Conservation (phyloP, 2,329 filamentous ascomycete species). For the Tympanopsis confertula region DNA sequence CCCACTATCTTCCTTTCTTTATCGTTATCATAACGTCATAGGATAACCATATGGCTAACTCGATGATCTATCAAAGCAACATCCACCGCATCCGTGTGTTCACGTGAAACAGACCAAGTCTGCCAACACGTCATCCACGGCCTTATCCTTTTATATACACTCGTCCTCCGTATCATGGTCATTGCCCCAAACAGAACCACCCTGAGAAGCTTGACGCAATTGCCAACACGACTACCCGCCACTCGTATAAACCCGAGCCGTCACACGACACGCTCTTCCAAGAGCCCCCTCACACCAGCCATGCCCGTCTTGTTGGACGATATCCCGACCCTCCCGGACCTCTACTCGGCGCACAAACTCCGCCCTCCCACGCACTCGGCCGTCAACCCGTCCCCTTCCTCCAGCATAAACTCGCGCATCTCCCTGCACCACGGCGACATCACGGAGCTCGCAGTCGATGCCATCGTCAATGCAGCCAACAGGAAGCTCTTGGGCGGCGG, state of each 20-base stretch:
- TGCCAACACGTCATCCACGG: too few species aligned
- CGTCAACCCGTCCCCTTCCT: slow-evolving; percentile 24
- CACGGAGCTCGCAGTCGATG: slow-evolving; percentile 64
- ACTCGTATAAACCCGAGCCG: background rate
- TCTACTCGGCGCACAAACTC: slow-evolving; percentile 2
- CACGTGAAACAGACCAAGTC: too few species aligned
- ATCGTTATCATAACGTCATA: too few species aligned
- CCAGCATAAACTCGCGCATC: slow-evolving; percentile 57
- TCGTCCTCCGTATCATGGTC: too few species aligned
- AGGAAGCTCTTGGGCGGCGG: slow-evolving; percentile 67
- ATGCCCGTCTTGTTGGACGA: background rate
- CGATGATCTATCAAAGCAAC: too few species aligned
- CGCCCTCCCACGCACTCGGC: too few species aligned
- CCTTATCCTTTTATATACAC: too few species aligned
- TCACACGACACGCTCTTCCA: background rate
- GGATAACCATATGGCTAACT: too few species aligned
- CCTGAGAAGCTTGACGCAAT: too few species aligned
- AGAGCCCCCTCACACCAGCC: background rate
- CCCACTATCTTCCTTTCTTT: too few species aligned
- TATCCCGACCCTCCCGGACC: background rate
- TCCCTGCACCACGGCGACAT: slow-evolving; percentile 67
- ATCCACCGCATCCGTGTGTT: too few species aligned
- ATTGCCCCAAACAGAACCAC: too few species aligned
- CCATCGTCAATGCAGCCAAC: slow-evolving; percentile 92
- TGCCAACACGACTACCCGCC: slow-evolving; percentile 4